Base-by-base conservation (phyloP, 768 basidiomycete genomes). In the Mycena olivaceomarginata region DNA sequence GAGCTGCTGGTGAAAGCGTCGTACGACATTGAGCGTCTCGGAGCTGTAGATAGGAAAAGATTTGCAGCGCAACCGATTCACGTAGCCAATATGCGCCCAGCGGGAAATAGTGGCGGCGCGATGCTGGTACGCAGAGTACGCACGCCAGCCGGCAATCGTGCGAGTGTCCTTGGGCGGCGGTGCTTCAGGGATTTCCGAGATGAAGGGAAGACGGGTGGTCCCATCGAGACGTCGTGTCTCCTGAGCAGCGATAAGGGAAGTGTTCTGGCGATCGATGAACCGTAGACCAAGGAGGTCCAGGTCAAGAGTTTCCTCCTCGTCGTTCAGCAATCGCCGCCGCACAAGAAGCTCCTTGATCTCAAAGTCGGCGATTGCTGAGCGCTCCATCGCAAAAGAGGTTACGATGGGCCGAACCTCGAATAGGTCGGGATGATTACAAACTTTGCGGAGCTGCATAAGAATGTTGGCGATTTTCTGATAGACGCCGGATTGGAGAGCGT, bases 401-500 rank as follows among this genome's bases (percentile, higher is more conserved):
- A 92, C 93, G 75, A 94, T 93, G 1, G 97, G 96, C 80, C 97
- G 94, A 67, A 96, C 93, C 84, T 98, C 96, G 83, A 98, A 98
- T 12, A 97, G 88, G 85, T 97, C 95, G 0, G 98, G 98, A 84
- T 99, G 97, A 71, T 96, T 97, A 88, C 97, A 97, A 57, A 98
- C 96, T 87, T 99, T 99, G 71, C 98, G 94, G 5, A 99, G 90
- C 84, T 99, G 98, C 98, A 99, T 99, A 75, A 99, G 91, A 72
- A 98, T 93, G 83, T 99, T 99, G 80, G 95, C 95, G 59, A 96
- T 94, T 85, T 95, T 95, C 85, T 95, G 94, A 81, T 96, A 96
- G 4, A 95, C 90, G 5, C 97, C 98, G 2, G 97, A 96, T 25
- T 93, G 89, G 62, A 98, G 88, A 22, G 96, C 96, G 77, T 94